Base-by-base conservation (phyloP, 441 rosid genomes). In the Theobroma grandiflorum region DNA sequence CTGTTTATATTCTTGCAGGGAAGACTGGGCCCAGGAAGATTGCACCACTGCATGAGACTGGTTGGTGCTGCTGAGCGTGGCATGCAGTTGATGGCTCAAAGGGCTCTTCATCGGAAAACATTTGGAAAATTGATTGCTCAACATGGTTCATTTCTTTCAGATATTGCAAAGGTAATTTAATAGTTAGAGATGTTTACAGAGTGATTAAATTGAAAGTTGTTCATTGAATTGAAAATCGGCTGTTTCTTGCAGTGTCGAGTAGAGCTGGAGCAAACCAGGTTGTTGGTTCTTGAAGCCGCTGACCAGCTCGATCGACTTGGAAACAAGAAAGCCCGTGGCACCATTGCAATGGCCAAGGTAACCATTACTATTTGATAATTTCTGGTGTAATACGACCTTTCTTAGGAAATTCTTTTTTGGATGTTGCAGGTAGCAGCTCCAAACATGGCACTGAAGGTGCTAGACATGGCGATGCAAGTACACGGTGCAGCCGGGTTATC, bases 1-100 rank as follows among this genome's bases (percentile, higher is more conserved):
- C 45, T 67, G 63, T 82, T 78, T 87, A 68, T 73, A 38, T 78
- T 75, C 69, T 83, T 88, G 70, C 91, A 97, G 99, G 99, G 98
- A 78, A 91, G 99, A 86, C 88, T 97, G 78, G 99, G 99, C 77
- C 99, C 99, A 1, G 98, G 99, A 86, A 91, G 99, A 82, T 83
- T 97, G 92, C 99, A 97, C 90, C 99, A 97, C 81, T 97, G 97
- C 86, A 90, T 97, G 99, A 93, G 99, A 90, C 86, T 94, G 83
- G 86, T 97, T 43, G 99, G 99, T 79, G 95, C 97, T 65, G 98
- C 99, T 40, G 99, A 97, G 91, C 98, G 99, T 53, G 99, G 99
- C 80, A 95, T 97, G 98, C 89, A 92, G 90, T 42, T 97, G 87
- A 95, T 94, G 99, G 94, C 89, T 84, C 88, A 87, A 84, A 91